Percentiles rank a stretch among this genome's conserved stretches.
phyloP scores from a whole-genome alignment of 192 early-diverging fungal species.

The Pilobolus umbonatus region DNA sequence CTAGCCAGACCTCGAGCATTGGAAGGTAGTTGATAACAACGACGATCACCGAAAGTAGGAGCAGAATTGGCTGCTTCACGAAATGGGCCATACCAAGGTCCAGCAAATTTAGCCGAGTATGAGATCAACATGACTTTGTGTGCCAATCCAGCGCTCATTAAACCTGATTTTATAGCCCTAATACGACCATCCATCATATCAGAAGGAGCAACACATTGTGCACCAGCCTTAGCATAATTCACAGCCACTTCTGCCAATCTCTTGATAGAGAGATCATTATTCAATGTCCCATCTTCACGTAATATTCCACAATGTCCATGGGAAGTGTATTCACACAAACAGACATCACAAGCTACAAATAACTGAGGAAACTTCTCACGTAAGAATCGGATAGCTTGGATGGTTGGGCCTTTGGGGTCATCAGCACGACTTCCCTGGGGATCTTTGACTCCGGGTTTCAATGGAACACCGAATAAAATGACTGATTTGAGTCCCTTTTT shows the following conservation, averaged over 20 bases:
- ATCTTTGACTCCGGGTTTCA: conserved; percentile 70
- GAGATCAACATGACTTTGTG: conserved; percentile 86
- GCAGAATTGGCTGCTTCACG: conserved; percentile 92
- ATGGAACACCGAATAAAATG: conserved; percentile 93
- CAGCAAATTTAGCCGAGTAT: conserved; percentile 97
- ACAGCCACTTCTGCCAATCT: conserved; percentile 82
- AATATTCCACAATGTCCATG: conserved; percentile 95
- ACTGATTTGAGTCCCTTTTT: conserved; percentile 82
- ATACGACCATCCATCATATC: conserved; percentile 99
- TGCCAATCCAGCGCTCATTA: conserved; percentile 68
- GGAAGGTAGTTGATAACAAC: conserved; percentile 92
- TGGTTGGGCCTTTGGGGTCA: conserved; percentile 76
- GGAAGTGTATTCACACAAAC: conserved; percentile 91
- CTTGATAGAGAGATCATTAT: conserved; percentile 74
- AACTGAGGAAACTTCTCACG: conserved; percentile 72
- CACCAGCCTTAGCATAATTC: conserved; percentile 86
- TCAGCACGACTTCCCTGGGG: conserved; percentile 75
- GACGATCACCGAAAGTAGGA: conserved; percentile 87
- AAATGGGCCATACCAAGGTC: conserved; percentile 95
- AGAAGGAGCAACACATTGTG: conserved; percentile 86
- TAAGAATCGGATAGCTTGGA: conserved; percentile 76
- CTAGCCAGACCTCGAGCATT: conserved; percentile 85
- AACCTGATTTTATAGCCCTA: conserved; percentile 82
- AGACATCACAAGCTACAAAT: conserved; percentile 90
- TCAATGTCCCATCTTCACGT: conserved; percentile 72